A percentile compares a stretch with the other conserved stretches of the same genome.
Evolutionary conservation across 768 basidiomycete genomes (phyloP).

Genomic region (Mycena metata): DNA sequence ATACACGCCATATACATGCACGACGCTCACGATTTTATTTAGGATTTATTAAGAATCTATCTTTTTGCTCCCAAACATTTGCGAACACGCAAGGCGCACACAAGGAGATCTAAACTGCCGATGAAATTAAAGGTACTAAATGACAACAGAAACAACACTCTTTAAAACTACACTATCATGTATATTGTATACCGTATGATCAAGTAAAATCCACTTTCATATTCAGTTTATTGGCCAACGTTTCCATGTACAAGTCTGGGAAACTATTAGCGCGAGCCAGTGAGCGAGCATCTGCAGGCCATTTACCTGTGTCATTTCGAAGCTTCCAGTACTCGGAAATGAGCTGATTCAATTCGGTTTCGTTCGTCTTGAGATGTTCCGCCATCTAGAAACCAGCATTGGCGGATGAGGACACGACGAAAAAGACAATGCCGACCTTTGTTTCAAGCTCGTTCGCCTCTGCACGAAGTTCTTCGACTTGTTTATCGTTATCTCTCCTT

Average conservation of each 20-base stretch:
- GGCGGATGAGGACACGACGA: neutral
- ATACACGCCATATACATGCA: too few relatives aligned
- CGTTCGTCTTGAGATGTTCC: slow-evolving; percentile 80
- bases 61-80: too few relatives aligned
- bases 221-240: slow-evolving; percentile 83
- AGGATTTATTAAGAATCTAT: too few relatives aligned
- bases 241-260: slow-evolving; percentile 89
- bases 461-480: slow-evolving; percentile 80
- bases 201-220: slow-evolving; percentile 55
- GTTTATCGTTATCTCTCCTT: slow-evolving; percentile 82
- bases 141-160: too few relatives aligned
- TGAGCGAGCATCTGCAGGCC: neutral
- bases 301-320: slow-evolving; percentile 79
- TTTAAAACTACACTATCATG: too few relatives aligned
- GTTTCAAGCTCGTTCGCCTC: slow-evolving; percentile 78
- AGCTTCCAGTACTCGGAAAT: slow-evolving; percentile 88
- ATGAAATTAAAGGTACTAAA: too few relatives aligned
- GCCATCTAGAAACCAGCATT: slow-evolving; percentile 67
- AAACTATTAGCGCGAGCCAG: slow-evolving; percentile 4
- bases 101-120: too few relatives aligned
- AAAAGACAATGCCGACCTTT: slow-evolving; percentile 58
- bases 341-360: slow-evolving; percentile 84
- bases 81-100: too few relatives aligned
- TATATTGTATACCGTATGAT: neutral
- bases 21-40: too few relatives aligned